These are phyloP conservation scores for Panus rudis DNA, from an alignment of 768 basidiomycete genomes.

Conservation along the genomic window DNA sequence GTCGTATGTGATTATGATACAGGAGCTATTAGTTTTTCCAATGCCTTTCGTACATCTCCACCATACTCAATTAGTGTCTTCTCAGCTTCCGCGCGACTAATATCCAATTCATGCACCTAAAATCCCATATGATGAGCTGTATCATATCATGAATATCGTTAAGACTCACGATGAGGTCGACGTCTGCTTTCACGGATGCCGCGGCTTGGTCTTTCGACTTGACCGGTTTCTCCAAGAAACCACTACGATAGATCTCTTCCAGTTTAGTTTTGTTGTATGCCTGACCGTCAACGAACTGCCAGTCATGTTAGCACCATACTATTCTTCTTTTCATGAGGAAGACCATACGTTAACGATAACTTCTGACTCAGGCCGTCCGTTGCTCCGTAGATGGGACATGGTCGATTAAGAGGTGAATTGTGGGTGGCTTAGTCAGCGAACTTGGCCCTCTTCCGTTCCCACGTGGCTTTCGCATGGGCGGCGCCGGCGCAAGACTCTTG, in stretches of 20 bases:
- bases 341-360: constrained; percentile 58
- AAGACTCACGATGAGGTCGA: constrained; percentile 53
- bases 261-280: constrained; percentile 62
- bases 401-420: background rate
- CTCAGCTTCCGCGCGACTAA: constrained; percentile 51
- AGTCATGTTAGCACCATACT: no score
- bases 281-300: constrained; percentile 57
- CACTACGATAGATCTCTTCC: constrained; percentile 55
- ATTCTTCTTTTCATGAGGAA: background rate
- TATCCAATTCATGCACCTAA: constrained; percentile 61
- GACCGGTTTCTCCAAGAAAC: constrained; percentile 46
- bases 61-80: constrained; percentile 46
- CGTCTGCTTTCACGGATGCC: constrained; percentile 37
- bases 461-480: constrained; percentile 11
- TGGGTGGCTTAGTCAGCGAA: background rate
- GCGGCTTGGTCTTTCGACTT: constrained; percentile 23
- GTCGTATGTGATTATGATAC: no score
- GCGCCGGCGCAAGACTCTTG: constrained; percentile 3
- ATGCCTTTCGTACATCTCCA: constrained; percentile 45
- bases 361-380: constrained; percentile 56
- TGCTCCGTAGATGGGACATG: constrained; percentile 22
- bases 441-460: background rate
- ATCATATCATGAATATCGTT: no score
- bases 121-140: no score
- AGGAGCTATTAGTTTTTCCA: constrained; percentile 24